Base-by-base conservation (phyloP, 73 alveolate species). In the Durusdinium trenchii region DNA sequence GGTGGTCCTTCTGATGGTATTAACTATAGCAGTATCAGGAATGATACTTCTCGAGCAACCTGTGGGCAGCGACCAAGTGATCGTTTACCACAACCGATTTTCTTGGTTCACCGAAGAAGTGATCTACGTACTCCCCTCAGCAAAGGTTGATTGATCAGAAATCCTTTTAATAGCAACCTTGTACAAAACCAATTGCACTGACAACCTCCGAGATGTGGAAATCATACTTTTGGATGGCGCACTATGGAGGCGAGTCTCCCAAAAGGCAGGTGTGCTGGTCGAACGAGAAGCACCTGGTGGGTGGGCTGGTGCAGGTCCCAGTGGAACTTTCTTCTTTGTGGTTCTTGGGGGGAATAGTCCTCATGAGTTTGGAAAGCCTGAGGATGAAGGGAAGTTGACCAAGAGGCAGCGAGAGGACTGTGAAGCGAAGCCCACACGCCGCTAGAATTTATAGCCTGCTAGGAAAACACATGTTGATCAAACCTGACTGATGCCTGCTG, bases 221-320 rank as follows among this genome's bases (percentile, higher is more conserved):
- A 45, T 43, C 87, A 9, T 76, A 43, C 38, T 76, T 76, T 45
- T 76, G 87, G 87, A 76, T 76, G 87, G 87, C 87, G 0, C 87
- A 76, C 26, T 43, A 9, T 2, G 87, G 87, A 2, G 87, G 62
- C 26, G 1, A 0, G 4, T 76, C 87, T 0, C 87, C 87, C 38
- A 76, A 76, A 45, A 54, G 62, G 16, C 87, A 76, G 45, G 87
- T 76, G 87, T 54, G 42, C 45, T 76, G 87, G 87, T 18, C 43
- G 40, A 76, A 76, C 38, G 62, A 43, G 14, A 36, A 54, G 1
- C 23, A 18, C 36, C 36, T 76, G 62, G 45, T 76, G 42, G 40
- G 61, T 18, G 87, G 60, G 6, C 28, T 76, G 40, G 87, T 45
- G 62, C 4, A 60, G 61, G 62, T 9, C 87, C 36, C 60, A 76